Evolutionary conservation across 495 filamentous ascomycete genomes (phyloP).

Genomic region (Hypoxylon crocopeplum): DNA sequence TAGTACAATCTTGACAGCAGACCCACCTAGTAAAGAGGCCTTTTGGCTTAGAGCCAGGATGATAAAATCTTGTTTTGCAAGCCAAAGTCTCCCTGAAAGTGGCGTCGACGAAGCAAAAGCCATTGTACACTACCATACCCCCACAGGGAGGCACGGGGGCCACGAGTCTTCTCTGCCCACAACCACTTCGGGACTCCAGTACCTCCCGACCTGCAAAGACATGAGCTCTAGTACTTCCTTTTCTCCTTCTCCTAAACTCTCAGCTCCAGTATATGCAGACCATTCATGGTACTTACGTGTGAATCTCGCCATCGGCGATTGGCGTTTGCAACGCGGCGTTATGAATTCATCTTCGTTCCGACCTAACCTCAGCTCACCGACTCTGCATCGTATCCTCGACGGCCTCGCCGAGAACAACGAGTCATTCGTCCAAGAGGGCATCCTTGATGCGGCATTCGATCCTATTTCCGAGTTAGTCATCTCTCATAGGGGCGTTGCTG

Average conservation of each 20-base stretch:
- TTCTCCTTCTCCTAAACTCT: slow-evolving; percentile 45
- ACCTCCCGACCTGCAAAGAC: slow-evolving; percentile 49
- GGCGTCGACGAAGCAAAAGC: slow-evolving; percentile 62
- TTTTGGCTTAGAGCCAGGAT: slow-evolving; percentile 68
- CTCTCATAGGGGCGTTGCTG: slow-evolving; percentile 43
- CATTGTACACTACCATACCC: slow-evolving; percentile 56
- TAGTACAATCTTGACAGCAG: slow-evolving; percentile 65
- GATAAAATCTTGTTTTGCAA: slow-evolving; percentile 62
- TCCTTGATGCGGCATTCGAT: slow-evolving; percentile 60
- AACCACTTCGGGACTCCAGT: slow-evolving; percentile 47
- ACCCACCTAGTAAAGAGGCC: slow-evolving; percentile 59
- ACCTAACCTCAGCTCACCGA: slow-evolving; percentile 49
- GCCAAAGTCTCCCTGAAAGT: slow-evolving; percentile 47
- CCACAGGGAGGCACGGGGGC: slow-evolving; percentile 1
- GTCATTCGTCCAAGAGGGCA: slow-evolving; percentile 53
- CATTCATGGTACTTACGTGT: slow-evolving; percentile 56
- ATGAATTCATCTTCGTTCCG: slow-evolving; percentile 63
- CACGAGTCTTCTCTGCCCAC: slow-evolving; percentile 39
- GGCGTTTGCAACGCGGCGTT: slow-evolving; percentile 60
- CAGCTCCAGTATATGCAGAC: slow-evolving; percentile 50
- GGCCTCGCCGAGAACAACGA: slow-evolving; percentile 57
- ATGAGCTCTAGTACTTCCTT: slow-evolving; percentile 48
- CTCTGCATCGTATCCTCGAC: slow-evolving; percentile 51
- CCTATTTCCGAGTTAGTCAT: slow-evolving; percentile 53
- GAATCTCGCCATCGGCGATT: slow-evolving; percentile 63